Conservation (phyloP, 371 early-diverging fungal species). For the Rhizomucor pusillus region DNA sequence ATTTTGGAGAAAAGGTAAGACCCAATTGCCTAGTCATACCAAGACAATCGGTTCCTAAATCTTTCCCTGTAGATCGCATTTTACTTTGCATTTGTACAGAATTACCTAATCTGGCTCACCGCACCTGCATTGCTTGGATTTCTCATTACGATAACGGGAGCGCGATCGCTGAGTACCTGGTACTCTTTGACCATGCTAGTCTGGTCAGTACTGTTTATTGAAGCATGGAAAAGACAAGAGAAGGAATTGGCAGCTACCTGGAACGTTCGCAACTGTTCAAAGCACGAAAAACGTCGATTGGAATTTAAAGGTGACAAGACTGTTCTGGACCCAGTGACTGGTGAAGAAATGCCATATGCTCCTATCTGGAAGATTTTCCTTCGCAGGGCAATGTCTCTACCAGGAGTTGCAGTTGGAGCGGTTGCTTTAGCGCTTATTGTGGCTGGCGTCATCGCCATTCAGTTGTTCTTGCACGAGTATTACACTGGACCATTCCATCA, state of each 20-base stretch:
- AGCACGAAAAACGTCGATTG: conserved; percentile 61
- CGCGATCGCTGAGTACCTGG: conserved; percentile 54
- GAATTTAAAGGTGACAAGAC: conserved; percentile 65
- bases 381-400: conserved; percentile 57
- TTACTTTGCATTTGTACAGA: conserved; percentile 91
- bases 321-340: conserved; percentile 67
- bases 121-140: conserved; percentile 67
- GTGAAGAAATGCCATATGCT: conserved; percentile 68
- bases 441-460: conserved; percentile 68
- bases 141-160: conserved; percentile 52
- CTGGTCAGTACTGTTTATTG: conserved; percentile 76
- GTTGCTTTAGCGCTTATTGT: conserved; percentile 62
- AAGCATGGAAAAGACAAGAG: conserved; percentile 80
- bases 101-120: conserved; percentile 74
- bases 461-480: conserved; percentile 76
- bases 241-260: conserved; percentile 69
- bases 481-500: conserved; percentile 75
- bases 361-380: conserved; percentile 70
- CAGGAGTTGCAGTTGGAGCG: conserved; percentile 63
- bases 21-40: background rate
- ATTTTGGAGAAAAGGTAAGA: conserved; percentile 80
- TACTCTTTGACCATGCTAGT: conserved; percentile 65
- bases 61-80: conserved; percentile 54
- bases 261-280: conserved; percentile 70
- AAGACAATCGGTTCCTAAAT: background rate